Base-by-base conservation (phyloP, 805 yeast genomes). In the Metschnikowia kofuensis region DNA sequence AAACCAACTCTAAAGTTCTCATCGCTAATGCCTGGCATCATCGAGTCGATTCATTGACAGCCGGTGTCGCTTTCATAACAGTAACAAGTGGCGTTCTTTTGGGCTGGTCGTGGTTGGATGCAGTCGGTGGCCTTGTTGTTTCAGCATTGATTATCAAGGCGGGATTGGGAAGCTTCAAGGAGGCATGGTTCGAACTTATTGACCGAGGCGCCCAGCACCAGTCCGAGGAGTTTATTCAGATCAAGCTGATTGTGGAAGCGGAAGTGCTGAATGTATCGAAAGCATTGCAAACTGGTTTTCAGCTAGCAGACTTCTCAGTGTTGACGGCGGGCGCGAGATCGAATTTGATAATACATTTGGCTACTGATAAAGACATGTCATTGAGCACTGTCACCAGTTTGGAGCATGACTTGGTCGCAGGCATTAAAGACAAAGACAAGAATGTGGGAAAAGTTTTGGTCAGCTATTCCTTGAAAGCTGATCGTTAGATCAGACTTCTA, bases 21-120 rank as follows among this genome's bases (percentile, higher is more conserved):
- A 83, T 89, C 43, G 99, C 99, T 4, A 94, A 94, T 63, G 99
- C 99, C 3, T 94, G 99, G 98, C 99, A 94, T 66, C 99, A 94
- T 64, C 78, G 99, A 54, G 94, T 92, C 10, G 99, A 94, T 63
- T 86, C 96, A 0, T 66, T 94, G 58, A 95, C 98, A 0, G 89
- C 97, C 0, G 75, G 86, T 21, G 98, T 92, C 7, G 97, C 98
- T 0, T 77, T 92, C 16, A 78, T 83, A 4, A 90, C 98, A 0
- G 94, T 94, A 44, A 79, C 95, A 0, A 84, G 91, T 1, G 96
- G 97, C 32, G 84, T 87, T 56, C 73, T 89, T 51, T 79, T 90
- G 53, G 79, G 84, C 53, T 78, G 89, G 36, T 83, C 83, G 39
- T 89, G 97, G 84, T 70, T 94, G 47, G 99, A 94, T 65, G 87